These are phyloP conservation scores for Hydnomerulius pinastri DNA, from an alignment of 768 basidiomycete genomes.

Conservation along the genomic window DNA sequence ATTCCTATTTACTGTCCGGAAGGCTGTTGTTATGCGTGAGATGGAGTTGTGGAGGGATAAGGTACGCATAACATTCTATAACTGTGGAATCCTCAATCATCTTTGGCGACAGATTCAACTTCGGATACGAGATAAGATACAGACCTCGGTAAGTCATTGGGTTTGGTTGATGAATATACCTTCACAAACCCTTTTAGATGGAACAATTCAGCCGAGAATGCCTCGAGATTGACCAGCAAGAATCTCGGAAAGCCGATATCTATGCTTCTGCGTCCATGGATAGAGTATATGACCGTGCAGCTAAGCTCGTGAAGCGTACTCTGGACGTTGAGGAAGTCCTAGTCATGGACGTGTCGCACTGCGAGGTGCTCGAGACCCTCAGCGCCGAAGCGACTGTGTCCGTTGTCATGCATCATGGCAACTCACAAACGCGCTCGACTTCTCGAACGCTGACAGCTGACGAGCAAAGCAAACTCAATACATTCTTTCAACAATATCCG, in stretches of 20 bases:
- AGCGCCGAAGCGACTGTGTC: conserved; percentile 60
- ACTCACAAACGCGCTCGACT: conserved; percentile 51
- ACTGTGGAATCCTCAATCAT: neutral
- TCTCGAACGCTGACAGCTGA: conserved; percentile 60
- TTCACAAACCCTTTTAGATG: conserved; percentile 54
- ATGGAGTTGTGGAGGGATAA: conserved; percentile 97
- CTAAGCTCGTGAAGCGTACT: conserved; percentile 84
- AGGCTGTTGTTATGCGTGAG: conserved; percentile 90
- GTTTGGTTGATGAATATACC: neutral
- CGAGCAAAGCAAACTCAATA: conserved; percentile 73
- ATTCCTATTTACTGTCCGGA: conserved; percentile 6
- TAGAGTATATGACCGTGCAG: conserved; percentile 87
- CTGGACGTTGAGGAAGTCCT: conserved; percentile 91
- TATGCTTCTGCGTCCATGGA: conserved; percentile 63
- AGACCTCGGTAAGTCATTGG: conserved; percentile 66
- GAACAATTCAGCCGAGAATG: conserved; percentile 95
- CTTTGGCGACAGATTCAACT: conserved; percentile 68
- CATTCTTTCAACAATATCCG: conserved; percentile 77
- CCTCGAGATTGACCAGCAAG: conserved; percentile 76
- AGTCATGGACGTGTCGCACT: conserved; percentile 90
- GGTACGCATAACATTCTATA: conserved; percentile 36
- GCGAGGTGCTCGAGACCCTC: conserved; percentile 79
- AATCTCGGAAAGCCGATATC: conserved; percentile 25
- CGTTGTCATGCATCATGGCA: conserved; percentile 71
- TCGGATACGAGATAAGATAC: conserved; percentile 87